Base-by-base conservation (phyloP, 768 basidiomycete genomes). In the Pisolithus microcarpus region DNA sequence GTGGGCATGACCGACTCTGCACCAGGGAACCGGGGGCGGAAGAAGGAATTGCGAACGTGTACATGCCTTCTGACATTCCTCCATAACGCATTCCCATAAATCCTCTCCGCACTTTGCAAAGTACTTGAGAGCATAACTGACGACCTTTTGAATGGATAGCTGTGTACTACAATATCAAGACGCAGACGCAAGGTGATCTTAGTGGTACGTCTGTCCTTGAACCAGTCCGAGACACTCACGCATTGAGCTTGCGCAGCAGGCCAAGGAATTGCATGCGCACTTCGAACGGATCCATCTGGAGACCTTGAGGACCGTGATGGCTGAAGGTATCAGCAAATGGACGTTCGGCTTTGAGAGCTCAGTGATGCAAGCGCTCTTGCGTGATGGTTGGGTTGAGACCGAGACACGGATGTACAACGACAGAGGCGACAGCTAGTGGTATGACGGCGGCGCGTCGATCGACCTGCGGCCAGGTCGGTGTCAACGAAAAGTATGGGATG, bases 11-110 rank as follows among this genome's bases (percentile, higher is more conserved):
- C 38, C 19, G 15, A 13, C 38, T 10, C 26, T 8, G 10, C 23
- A 43, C 11, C n/a, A 19, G 24, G 6, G 15, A n/a, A 15, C 43
- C 11, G 24, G 10, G 30, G 34, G 4, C 26, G 15, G 24, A 44
- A 6, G 24, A 24, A 13, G 43, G 26, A 24, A 40, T 19, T 3
- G 39, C 18, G 5, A 40, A 8, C 7, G 39, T n/a, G 2, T 16
- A 21, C 43, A 10, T 51, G 86, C 92, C 77, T 92, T 94, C 64
- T 87, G 83, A 56, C 85, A 91, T 70, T 94, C 90, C 63, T 95
- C 91, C 23, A 92, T 69, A 37, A 95, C 79, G 58, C 91, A 94
- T 58, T 94, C 91, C 93, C 92, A 95, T 10, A 95, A 67, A 65
- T 96, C 91, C 60, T 95, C 91, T 6, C 89, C 91, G 50, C 91